Evolutionary conservation across 768 basidiomycete species (phyloP).

Genomic region (Podaxis sp.): DNA sequence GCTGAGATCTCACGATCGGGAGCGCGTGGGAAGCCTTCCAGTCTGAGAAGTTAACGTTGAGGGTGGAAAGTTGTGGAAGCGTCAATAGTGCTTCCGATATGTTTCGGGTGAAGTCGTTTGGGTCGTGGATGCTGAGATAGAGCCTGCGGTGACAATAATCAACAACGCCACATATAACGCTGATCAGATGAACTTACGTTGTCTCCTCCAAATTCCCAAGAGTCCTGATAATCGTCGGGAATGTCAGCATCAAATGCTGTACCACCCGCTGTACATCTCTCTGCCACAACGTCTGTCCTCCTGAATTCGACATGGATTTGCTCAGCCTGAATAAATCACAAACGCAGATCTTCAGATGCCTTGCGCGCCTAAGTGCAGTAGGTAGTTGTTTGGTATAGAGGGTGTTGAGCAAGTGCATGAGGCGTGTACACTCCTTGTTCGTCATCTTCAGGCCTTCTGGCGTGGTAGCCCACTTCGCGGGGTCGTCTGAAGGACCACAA

Average conservation of each 20-base stretch:
- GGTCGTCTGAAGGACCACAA: not conserved
- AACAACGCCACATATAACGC: not conserved
- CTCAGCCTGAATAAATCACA: slow-evolving; percentile 1
- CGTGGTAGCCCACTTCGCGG: not conserved
- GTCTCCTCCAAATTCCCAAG: slow-evolving; percentile 4
- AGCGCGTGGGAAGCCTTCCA: not conserved
- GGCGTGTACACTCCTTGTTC: not conserved
- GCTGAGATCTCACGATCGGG: not conserved
- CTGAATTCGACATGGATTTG: not conserved
- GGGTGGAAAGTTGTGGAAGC: not conserved
- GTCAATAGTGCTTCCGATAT: slow-evolving; percentile 1
- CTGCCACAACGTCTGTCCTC: not conserved
- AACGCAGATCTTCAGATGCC: slow-evolving; percentile 5
- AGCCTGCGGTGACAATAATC: not conserved
- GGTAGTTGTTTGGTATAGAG: not conserved
- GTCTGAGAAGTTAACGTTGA: slow-evolving; percentile 5
- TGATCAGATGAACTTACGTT: slow-evolving; percentile 1
- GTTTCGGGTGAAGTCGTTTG: not conserved
- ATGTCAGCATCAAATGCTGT: not conserved
- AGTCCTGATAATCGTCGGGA: slow-evolving; percentile 4
- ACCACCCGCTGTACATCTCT: not conserved
- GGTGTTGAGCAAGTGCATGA: slow-evolving; percentile 2
- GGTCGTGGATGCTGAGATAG: slow-evolving; percentile 2
- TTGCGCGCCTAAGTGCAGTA: not conserved
- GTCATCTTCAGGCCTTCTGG: not conserved